Conservation (phyloP, 1,284 basidiomycete genomes). For the Malassezia japonica region DNA sequence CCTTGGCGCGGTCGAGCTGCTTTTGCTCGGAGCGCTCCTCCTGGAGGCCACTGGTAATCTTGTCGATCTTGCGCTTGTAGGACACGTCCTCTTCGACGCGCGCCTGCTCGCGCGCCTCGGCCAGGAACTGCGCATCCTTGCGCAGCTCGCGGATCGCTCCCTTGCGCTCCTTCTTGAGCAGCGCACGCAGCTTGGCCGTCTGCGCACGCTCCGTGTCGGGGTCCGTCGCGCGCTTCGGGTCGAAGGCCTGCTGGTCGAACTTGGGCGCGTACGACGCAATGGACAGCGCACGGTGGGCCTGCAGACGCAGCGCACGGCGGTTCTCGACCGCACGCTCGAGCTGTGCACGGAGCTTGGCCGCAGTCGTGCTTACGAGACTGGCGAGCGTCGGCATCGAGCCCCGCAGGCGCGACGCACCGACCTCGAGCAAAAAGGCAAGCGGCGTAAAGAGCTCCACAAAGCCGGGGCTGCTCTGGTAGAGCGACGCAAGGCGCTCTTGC, state of each 20-base stretch:
- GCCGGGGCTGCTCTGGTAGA: slow-evolving; percentile 34
- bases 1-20: slow-evolving; percentile 58
- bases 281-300: slow-evolving; percentile 91
- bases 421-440: slow-evolving; percentile 17
- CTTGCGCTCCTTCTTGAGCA: slow-evolving; percentile 92
- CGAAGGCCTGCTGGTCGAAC: slow-evolving; percentile 69
- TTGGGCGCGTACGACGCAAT: slow-evolving; percentile 87
- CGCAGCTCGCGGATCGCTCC: slow-evolving; percentile 92
- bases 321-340: slow-evolving; percentile 61
- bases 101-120: slow-evolving; percentile 62
- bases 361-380: slow-evolving; percentile 22
- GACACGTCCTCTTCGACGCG: slow-evolving; percentile 66
- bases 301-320: slow-evolving; percentile 71
- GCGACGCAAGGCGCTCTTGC: slow-evolving; percentile 23
- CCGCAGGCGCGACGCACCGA: slow-evolving; percentile 4
- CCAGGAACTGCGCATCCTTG: slow-evolving; percentile 88
- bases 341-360: slow-evolving; percentile 54
- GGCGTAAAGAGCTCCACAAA: slow-evolving; percentile 43
- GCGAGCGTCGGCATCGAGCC: slow-evolving; percentile 18
- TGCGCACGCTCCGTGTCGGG: slow-evolving; percentile 87
- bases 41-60: slow-evolving; percentile 70
- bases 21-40: slow-evolving; percentile 91
- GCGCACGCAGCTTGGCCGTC: slow-evolving; percentile 69
- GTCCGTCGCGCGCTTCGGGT: slow-evolving; percentile 69
- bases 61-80: slow-evolving; percentile 54